phyloP scores from a whole-genome alignment of 148 eudicot species.

The Vaccinium macrocarpon region DNA sequence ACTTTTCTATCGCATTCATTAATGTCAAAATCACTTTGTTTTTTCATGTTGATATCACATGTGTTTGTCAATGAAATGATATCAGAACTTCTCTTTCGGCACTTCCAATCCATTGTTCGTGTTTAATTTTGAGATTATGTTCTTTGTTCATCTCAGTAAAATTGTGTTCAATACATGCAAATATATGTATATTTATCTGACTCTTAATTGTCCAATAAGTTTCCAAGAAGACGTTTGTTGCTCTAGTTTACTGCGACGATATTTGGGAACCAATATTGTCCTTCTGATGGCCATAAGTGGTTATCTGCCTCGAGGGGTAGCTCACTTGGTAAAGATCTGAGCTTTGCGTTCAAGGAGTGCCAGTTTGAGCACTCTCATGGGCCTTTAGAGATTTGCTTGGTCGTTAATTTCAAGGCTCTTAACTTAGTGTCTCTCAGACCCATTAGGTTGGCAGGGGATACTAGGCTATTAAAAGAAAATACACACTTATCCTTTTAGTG shows the following conservation, averaged over 20 bases:
- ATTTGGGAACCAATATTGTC: neutral
- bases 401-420: neutral
- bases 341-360: neutral
- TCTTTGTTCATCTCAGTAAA: neutral
- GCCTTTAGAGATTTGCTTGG: neutral
- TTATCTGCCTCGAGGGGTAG: neutral
- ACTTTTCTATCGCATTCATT: neutral
- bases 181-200: neutral
- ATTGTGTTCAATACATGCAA: neutral
- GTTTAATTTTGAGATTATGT: neutral
- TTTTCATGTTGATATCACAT: neutral
- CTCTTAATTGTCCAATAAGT: neutral
- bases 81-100: neutral
- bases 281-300: neutral
- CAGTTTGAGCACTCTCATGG: neutral
- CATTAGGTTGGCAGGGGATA: neutral
- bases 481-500: neutral
- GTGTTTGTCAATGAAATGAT: conserved; percentile 4
- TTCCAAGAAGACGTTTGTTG: neutral
- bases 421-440: neutral
- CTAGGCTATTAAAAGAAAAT: neutral
- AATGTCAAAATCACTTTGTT: neutral
- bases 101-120: neutral
- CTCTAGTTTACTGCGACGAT: neutral
- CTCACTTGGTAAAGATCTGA: neutral